Evolutionary conservation across 257 asterid genomes (phyloP).

Genomic region (Nicotiana knightiana): DNA sequence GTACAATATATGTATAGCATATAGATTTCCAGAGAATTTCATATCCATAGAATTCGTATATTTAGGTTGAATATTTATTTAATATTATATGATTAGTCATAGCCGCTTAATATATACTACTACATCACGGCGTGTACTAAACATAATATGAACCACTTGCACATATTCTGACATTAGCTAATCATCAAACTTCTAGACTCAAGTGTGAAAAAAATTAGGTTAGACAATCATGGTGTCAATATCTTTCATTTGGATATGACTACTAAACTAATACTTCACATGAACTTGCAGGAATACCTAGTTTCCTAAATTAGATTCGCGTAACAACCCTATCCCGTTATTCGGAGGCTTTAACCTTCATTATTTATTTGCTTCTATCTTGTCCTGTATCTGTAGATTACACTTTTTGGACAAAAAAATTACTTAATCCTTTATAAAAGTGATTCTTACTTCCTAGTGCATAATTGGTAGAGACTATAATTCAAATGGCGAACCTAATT

Average conservation of each 20-base stretch:
- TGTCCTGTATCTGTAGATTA: too few species aligned
- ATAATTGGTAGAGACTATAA: background rate
- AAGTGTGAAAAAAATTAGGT: background rate
- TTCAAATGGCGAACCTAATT: background rate
- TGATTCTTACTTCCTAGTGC: background rate
- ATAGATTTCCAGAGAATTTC: background rate
- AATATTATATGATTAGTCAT: background rate
- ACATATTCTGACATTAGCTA: background rate
- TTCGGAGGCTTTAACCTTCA: background rate
- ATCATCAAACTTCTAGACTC: background rate
- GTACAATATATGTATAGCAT: background rate
- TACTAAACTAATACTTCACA: too few species aligned
- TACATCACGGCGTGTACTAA: background rate
- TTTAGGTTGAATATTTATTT: background rate
- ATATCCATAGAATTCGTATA: background rate
- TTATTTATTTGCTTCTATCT: too few species aligned
- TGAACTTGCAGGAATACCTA: background rate
- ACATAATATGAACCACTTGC: background rate
- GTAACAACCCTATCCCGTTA: background rate
- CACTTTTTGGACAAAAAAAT: too few species aligned
- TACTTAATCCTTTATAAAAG: background rate
- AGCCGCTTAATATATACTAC: background rate
- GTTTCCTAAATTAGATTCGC: background rate
- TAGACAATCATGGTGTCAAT: too few species aligned
- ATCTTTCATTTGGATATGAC: too few species aligned